Evolutionary conservation across 495 filamentous ascomycete species (phyloP), one percentile per base, ranked within the genome.

Genomic region (Penicillium tannophilum): DNA sequence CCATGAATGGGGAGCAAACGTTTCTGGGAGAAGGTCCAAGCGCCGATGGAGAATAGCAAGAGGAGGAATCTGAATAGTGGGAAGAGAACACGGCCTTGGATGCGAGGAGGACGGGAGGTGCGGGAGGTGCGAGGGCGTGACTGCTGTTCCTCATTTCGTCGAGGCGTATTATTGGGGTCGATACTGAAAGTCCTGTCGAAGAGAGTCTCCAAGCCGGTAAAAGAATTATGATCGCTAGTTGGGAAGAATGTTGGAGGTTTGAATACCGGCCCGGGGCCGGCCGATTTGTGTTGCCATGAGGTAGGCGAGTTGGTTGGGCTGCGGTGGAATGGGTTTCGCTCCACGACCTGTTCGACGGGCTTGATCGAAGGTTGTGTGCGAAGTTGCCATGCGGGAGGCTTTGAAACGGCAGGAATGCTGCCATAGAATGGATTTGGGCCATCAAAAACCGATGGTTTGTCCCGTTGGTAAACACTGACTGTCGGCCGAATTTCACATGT

Each of bases 361-460:
- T 71, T 76, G 7, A 60, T 61, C 56, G 71, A 58, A 4, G 80
- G 72, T 14, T 85, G 86, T 59, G 86, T 89, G 53, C 86, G 84
- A 26, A 87, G 71, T 48, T 77, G 78, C 72, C 86, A 86, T 10
- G 87, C 82, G 6, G 86, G 87, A 19, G 79, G 81, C 10, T 77
- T 82, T 6, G 89, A 87, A 17, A 87, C 86, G 14, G 87, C 73
- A 16, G 90, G 89, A 2, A 91, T 80, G 7, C 74, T 71, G 35
- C 86, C 84, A 59, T 79, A 79, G 59, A 91, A 91, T 12, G 83
- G 79, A 33, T 79, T 74, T 31, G 81, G 72, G 24, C 79, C 76
- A 68, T 69, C 74, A 55, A 64, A 73, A 54, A 68, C 62, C 43
- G 72, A 76, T 63, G 62, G 62, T 30, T 60, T 69, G 33, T 68